Conservation (phyloP, 148 eudicot genomes). For the Vaccinium myrtillus region DNA sequence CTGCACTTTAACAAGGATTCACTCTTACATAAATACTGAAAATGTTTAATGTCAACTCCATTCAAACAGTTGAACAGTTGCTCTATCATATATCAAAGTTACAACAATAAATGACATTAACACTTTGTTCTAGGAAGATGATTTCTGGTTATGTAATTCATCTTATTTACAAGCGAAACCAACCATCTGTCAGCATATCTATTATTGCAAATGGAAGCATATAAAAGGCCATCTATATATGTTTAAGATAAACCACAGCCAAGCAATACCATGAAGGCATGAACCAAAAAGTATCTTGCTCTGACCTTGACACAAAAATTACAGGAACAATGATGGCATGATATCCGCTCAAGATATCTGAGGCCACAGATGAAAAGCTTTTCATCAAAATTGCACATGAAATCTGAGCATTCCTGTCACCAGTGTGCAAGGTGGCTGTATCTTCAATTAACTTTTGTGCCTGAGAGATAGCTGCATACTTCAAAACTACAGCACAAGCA, state of each 20-base stretch:
- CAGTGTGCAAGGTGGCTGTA: slow-evolving; percentile 71
- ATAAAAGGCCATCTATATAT: background rate
- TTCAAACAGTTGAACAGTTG: background rate
- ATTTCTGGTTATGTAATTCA: slow-evolving; percentile 1
- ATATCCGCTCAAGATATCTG: slow-evolving; percentile 74
- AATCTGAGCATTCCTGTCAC: slow-evolving; percentile 84
- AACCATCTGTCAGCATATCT: background rate
- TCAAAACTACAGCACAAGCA: slow-evolving; percentile 85
- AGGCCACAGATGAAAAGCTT: slow-evolving; percentile 74
- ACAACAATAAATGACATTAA: background rate
- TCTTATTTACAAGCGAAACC: background rate
- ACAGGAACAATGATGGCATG: slow-evolving; percentile 71
- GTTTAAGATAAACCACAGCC: background rate
- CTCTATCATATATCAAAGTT: background rate
- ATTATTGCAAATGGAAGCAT: background rate
- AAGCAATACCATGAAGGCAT: background rate
- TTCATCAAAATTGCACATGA: slow-evolving; percentile 83
- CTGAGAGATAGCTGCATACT: slow-evolving; percentile 68
- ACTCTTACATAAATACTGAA: background rate
- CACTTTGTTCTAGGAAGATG: background rate
- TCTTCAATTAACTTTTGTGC: slow-evolving; percentile 80
- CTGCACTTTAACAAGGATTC: background rate
- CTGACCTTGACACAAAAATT: slow-evolving; percentile 80
- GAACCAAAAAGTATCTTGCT: slow-evolving; percentile 6
- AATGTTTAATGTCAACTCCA: background rate